Evolutionary conservation across 371 early-diverging fungal species (phyloP).

Genomic region (Mortierella sp.): DNA sequence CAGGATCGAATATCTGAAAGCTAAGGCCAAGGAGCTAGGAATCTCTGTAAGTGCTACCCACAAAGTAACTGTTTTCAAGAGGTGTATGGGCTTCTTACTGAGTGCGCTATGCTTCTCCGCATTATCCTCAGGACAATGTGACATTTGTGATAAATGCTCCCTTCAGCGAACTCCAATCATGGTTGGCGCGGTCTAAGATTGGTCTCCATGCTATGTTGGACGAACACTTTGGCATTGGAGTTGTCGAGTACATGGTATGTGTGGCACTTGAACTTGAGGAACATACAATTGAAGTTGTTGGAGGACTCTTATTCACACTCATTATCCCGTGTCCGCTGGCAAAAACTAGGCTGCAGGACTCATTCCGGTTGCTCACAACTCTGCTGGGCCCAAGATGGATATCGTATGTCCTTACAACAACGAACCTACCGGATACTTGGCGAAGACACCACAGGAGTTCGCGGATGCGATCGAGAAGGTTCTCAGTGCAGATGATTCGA

Average conservation of each 20-base stretch:
- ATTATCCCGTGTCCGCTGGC: too few species aligned
- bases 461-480: constrained; percentile 68
- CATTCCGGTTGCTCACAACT: constrained; percentile 91
- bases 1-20: constrained; percentile 72
- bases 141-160: constrained; percentile 86
- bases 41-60: constrained; percentile 66
- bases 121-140: constrained; percentile 72
- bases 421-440: constrained; percentile 71
- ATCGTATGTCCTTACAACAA: constrained; percentile 77
- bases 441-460: constrained; percentile 71
- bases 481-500: constrained; percentile 55
- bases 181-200: constrained; percentile 70
- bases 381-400: constrained; percentile 94
- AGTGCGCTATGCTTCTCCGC: constrained; percentile 1
- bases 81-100: too few species aligned
- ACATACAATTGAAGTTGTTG: background rate
- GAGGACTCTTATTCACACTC: background rate
- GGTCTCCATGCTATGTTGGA: constrained; percentile 97
- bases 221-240: constrained; percentile 98
- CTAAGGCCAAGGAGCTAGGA: constrained; percentile 58
- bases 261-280: background rate
- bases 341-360: constrained; percentile 83
- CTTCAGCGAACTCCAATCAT: constrained; percentile 68
- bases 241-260: constrained; percentile 95
- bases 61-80: too few species aligned